phyloP scores from a whole-genome alignment of 495 filamentous ascomycete genomes.

The Jackrogersella minutella region DNA sequence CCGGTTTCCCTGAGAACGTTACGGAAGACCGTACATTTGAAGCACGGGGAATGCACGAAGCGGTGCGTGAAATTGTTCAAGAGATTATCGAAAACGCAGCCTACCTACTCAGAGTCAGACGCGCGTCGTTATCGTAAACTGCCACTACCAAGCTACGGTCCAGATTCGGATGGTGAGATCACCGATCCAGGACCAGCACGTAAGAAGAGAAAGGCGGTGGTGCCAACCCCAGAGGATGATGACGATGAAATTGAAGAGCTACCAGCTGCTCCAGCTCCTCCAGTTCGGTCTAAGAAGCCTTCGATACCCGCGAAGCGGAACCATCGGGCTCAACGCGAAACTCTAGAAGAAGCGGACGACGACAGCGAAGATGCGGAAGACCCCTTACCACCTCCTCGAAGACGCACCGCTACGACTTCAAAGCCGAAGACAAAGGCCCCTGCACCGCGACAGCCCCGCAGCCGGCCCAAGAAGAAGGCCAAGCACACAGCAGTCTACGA shows the following conservation, averaged over 20 bases:
- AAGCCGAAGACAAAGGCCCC: conserved; percentile 30
- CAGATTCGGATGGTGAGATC: conserved; percentile 39
- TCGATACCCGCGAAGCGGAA: conserved; percentile 4
- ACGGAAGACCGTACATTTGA: conserved; percentile 50
- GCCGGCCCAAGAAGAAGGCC: conserved; percentile 23
- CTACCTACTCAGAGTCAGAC: conserved; percentile 45
- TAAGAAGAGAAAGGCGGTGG: conserved; percentile 38
- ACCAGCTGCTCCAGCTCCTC: conserved; percentile 9
- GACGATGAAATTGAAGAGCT: conserved; percentile 38
- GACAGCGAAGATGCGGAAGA: conserved; percentile 30
- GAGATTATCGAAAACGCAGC: conserved; percentile 45
- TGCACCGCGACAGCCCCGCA: conserved; percentile 17
- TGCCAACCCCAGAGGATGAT: conserved; percentile 30
- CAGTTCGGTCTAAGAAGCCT: conserved; percentile 21
- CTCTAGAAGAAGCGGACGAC: conserved; percentile 19
- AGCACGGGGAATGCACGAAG: conserved; percentile 58
- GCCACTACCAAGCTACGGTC: conserved; percentile 45
- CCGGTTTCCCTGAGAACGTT: conserved; percentile 51
- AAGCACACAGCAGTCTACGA: conserved; percentile 35
- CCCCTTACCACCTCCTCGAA: conserved; percentile 26
- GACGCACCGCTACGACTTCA: conserved; percentile 20
- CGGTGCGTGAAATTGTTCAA: conserved; percentile 55
- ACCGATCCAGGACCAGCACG: conserved; percentile 18
- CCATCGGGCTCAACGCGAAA: neutral
- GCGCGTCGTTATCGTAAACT: conserved; percentile 41